Evolutionary conservation across 352 stramenopile genomes (phyloP).

Genomic region (Globisporangium uncinulatum): DNA sequence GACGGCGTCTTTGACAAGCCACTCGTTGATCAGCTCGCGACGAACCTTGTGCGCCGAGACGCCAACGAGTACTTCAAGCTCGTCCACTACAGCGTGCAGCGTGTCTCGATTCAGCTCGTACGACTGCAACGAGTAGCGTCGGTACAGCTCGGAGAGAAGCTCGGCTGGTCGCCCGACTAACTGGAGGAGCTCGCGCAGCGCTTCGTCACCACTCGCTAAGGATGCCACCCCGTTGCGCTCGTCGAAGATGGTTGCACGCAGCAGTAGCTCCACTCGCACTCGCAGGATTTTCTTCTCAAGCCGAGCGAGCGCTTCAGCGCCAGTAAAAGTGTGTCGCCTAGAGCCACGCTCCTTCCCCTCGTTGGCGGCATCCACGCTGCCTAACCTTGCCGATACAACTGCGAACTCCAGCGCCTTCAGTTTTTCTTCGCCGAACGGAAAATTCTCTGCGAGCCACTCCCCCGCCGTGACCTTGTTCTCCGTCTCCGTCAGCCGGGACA

Average conservation of each 20-base stretch:
- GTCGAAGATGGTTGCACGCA: slow-evolving; percentile 19
- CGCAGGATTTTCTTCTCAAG: slow-evolving; percentile 38
- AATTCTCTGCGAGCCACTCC: slow-evolving; percentile 49
- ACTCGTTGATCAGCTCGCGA: slow-evolving; percentile 38
- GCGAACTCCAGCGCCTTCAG: slow-evolving; percentile 43
- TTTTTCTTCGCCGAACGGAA: slow-evolving; percentile 32
- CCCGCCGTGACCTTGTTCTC: slow-evolving; percentile 42
- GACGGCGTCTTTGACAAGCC: slow-evolving; percentile 43
- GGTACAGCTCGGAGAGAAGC: slow-evolving; percentile 41
- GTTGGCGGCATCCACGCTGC: background rate
- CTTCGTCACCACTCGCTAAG: slow-evolving; percentile 10
- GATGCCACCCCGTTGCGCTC: slow-evolving; percentile 9
- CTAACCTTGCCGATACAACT: slow-evolving; percentile 9
- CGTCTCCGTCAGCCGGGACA: slow-evolving; percentile 22
- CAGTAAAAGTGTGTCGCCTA: slow-evolving; percentile 29
- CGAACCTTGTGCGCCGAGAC: slow-evolving; percentile 21
- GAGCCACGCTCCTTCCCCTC: slow-evolving; percentile 1
- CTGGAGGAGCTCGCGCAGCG: slow-evolving; percentile 19
- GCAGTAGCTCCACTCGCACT: slow-evolving; percentile 29
- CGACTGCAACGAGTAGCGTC: slow-evolving; percentile 29
- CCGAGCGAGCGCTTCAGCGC: slow-evolving; percentile 20
- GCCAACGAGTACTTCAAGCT: slow-evolving; percentile 24
- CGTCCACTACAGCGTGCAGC: slow-evolving; percentile 25
- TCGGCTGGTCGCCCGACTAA: slow-evolving; percentile 28
- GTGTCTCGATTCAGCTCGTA: slow-evolving; percentile 19